Conservation (phyloP, 768 basidiomycete species). For the Lentinula sp. region DNA sequence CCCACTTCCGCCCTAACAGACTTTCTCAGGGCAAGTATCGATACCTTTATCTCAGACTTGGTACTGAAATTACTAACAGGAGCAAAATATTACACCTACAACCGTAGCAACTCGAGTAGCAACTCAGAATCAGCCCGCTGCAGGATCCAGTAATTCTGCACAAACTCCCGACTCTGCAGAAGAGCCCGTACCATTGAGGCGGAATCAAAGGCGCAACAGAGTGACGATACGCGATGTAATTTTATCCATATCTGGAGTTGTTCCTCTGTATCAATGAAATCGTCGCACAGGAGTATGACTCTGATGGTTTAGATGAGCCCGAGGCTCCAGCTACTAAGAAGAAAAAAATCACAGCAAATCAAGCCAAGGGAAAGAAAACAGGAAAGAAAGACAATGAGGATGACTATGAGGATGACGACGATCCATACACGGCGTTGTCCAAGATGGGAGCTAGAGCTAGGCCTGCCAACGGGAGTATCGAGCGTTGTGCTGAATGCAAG, state of each 20-base stretch:
- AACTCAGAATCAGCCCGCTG: constrained; percentile 30
- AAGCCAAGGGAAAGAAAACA: constrained; percentile 35
- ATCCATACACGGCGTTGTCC: constrained; percentile 58
- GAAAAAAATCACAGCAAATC: constrained; percentile 41
- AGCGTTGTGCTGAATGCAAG: constrained; percentile 74
- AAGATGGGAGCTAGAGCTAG: constrained; percentile 45
- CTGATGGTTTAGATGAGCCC: constrained; percentile 70
- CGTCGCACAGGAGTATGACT: constrained; percentile 45
- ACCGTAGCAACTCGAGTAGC: constrained; percentile 34
- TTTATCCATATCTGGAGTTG: not conserved
- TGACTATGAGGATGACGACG: constrained; percentile 46
- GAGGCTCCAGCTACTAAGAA: constrained; percentile 46
- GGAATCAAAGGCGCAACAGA: constrained; percentile 2
- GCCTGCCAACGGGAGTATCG: constrained; percentile 74
- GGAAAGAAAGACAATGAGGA: constrained; percentile 43
- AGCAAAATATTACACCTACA: constrained; percentile 41
- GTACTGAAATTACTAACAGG: constrained; percentile 20
- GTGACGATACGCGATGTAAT: not conserved
- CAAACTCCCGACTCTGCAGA: constrained; percentile 7
- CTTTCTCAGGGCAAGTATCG: constrained; percentile 57
- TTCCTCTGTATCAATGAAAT: constrained; percentile 5
- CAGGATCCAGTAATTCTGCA: constrained; percentile 34
- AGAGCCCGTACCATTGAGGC: not conserved
- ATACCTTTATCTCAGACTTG: not conserved
- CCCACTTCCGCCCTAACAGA: constrained; percentile 82